Evolutionary conservation across 2,329 filamentous ascomycete genomes (phyloP), one percentile per base, ranked within the genome.

Genomic region (Exserohilum rostratum): DNA sequence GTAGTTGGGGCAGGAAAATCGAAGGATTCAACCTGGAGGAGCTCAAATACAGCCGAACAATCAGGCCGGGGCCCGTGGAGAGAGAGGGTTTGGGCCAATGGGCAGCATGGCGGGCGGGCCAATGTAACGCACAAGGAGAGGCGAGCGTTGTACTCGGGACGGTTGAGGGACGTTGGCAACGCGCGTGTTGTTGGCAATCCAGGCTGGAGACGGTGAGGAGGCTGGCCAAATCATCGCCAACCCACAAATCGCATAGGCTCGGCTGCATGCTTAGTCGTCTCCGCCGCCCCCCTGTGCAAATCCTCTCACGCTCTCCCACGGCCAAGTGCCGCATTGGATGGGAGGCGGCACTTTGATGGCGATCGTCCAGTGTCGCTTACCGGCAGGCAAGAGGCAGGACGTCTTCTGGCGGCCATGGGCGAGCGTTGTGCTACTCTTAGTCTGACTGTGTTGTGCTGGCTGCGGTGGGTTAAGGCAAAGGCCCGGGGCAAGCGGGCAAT

Each of bases 1-100:
- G 35, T 29, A 13, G 17, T 45, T 42, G 20, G 47, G 34, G 40
- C 18, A 27, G 18, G 30, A 35, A 25, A 45, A 51, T 38, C 47
- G 30, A 52, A 43, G 43, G 27, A 49, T 44, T 25, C 25, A 55
- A 33, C 27, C 37, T 47, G 37, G 42, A 40, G 20, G 46, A 27
- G 42, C 31, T 51, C 47, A 43, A 37, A 46, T 50, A 46, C 35
- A 30, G 40, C 35, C 25, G 35, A 37, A 35, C 25, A 3, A 22
- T 51, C 22, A 31, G 39, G 38, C 51, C 42, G 31, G 47, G 52
- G 25, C 22, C 37, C 12, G 17, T 15, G 27, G 25, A 30, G 22
- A 35, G 35, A 30, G 40, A 35, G 35, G 44, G 18, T 9, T 5
- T 39, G 12, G 17, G 20, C 40, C 46, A 35, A 13, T 40, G 25